Conservation (phyloP, 169 alveolate species). For the Ophryocystis elektroscirrha region DNA sequence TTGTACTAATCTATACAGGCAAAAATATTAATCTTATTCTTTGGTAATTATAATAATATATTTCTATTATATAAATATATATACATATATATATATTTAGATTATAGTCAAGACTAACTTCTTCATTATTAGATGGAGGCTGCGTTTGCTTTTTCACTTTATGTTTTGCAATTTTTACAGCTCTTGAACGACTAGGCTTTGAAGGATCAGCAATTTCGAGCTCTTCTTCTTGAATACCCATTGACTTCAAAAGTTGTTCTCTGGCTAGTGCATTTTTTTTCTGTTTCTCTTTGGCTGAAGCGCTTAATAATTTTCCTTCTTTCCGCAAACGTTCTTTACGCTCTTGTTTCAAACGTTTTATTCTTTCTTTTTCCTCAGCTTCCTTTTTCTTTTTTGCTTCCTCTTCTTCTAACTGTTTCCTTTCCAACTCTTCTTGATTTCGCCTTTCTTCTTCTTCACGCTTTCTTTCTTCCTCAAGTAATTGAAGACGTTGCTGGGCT, state of each 20-base stretch:
- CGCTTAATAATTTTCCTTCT: constrained; percentile 8
- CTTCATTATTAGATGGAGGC: too few relatives aligned
- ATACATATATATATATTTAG: background rate
- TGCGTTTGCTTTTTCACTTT: constrained; percentile 43
- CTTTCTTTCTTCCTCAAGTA: constrained; percentile 6
- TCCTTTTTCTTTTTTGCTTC: constrained; percentile 26
- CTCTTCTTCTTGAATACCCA: constrained; percentile 34
- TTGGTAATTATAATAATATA: background rate
- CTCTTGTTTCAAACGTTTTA: background rate
- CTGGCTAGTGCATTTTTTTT: constrained; percentile 46
- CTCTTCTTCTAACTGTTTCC: constrained; percentile 22
- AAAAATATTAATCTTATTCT: background rate
- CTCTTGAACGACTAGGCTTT: constrained; percentile 15
- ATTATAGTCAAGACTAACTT: too few relatives aligned
- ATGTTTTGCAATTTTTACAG: constrained; percentile 36
- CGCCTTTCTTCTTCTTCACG: constrained; percentile 9
- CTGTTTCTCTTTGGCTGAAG: constrained; percentile 21
- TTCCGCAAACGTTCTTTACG: constrained; percentile 5
- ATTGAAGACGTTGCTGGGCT: constrained; percentile 18
- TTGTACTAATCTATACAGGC: background rate
- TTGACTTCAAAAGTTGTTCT: constrained; percentile 42
- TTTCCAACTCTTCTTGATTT: constrained; percentile 17
- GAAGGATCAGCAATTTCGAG: constrained; percentile 5
- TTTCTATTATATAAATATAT: background rate
- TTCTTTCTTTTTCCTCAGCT: constrained; percentile 15